Evolutionary conservation across 2,329 filamentous ascomycete species (phyloP), one percentile per base, ranked within the genome.

Genomic region (Diaporthe sp.): DNA sequence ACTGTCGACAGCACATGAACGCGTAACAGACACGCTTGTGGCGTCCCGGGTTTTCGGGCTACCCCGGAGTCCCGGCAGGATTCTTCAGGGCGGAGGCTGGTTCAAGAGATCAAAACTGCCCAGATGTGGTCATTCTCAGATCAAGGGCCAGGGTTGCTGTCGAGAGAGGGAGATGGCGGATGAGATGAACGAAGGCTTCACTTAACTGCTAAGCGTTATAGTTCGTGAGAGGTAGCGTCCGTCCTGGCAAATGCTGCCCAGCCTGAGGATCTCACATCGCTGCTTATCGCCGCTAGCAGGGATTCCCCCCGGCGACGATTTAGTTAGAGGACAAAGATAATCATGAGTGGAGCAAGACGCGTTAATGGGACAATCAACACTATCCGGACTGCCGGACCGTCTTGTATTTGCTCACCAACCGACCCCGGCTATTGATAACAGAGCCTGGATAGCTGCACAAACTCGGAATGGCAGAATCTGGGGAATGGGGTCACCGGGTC

Each of bases 241-340:
- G 9, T 39, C 31, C 28, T 51, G 42, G 61, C 31, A n/a, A n/a
- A 65, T 31, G 19, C 17, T 31, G 19, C 17, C 28, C 15, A 46
- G 59, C 61, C 42, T 10, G 7, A 25, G 12, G 4, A 53, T n/a
- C 19, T 25, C 19, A 53, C 17, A 37, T 37, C 8, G 49, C 13
- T 68, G 31, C 65, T 68, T 68, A 68, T 68, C 46, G 46, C 46
- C 31, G n/a, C 65, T 68, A 68, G 44, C 65, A 68, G 46, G 65
- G 65, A 28, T 39, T 19, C 15, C 4, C 46, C 46, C 8, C 2
- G 44, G 28, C 7, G 44, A 17, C 12, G 8, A 17, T 42, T 65
- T 17, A 13, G 9, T 37, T 19, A 28, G 42, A 3, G 12, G 7
- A 28, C 28, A 25, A 51, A 51, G 62, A 51, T 51, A 37, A 22